Percentiles rank a stretch among this genome's conserved stretches.
phyloP scores from a whole-genome alignment of 2,329 filamentous ascomycete genomes.

The Xenosphaeropsis pyriputrescens region DNA sequence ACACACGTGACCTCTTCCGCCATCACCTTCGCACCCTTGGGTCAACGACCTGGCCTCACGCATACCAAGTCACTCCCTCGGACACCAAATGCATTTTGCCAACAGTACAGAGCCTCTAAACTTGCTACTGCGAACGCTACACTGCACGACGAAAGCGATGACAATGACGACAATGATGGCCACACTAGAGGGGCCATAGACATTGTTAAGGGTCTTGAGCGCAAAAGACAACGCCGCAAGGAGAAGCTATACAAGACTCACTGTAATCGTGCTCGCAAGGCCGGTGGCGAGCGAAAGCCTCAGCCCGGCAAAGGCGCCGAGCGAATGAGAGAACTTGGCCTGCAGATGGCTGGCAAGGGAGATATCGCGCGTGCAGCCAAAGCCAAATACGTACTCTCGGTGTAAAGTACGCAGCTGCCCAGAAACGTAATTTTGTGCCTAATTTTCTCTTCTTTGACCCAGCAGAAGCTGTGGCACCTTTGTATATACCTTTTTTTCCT shows the following conservation, averaged over 20 bases:
- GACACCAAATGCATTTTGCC: slow-evolving; percentile 54
- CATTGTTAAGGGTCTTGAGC: slow-evolving; percentile 91
- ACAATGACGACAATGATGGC: slow-evolving; percentile 27
- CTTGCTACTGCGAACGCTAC: slow-evolving; percentile 24
- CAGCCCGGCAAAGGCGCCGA: slow-evolving; percentile 79
- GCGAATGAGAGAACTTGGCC: slow-evolving; percentile 82
- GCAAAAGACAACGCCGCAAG: slow-evolving; percentile 81
- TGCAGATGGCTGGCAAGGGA: slow-evolving; percentile 72
- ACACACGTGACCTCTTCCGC: slow-evolving; percentile 21
- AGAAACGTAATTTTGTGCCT: not conserved
- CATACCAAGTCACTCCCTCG: slow-evolving; percentile 81
- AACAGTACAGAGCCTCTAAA: slow-evolving; percentile 26
- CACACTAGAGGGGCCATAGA: slow-evolving; percentile 90
- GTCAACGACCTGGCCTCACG: slow-evolving; percentile 51
- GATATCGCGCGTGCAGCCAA: slow-evolving; percentile 38
- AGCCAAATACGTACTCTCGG: slow-evolving; percentile 55
- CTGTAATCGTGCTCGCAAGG: slow-evolving; percentile 65
- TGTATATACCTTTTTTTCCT: slow-evolving; percentile 1
- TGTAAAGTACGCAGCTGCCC: slow-evolving; percentile 25
- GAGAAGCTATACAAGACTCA: slow-evolving; percentile 88
- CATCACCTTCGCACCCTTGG: slow-evolving; percentile 27
- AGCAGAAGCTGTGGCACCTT: not conserved
- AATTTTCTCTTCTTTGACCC: not conserved
- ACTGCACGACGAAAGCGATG: slow-evolving; percentile 13
- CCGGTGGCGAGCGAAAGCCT: slow-evolving; percentile 45